Conservation (phyloP, 805 yeast species). For the Metschnikowia continentalis region DNA sequence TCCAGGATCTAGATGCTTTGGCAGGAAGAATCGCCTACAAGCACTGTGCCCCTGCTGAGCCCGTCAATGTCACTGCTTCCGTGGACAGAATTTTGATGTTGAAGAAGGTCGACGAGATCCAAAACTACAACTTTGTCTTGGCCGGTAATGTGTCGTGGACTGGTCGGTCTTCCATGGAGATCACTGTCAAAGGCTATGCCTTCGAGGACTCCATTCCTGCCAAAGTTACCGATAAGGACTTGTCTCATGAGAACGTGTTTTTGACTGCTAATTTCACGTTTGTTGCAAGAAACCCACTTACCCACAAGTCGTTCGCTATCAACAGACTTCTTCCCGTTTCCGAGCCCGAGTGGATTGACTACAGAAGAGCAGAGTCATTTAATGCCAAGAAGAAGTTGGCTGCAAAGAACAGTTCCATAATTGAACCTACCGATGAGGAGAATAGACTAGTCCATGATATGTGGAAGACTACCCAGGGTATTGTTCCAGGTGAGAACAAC, state of each 20-base stretch:
- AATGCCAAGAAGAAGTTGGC: conserved; percentile 80
- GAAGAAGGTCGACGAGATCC: conserved; percentile 75
- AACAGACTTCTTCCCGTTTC: conserved; percentile 73
- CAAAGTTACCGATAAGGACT: conserved; percentile 50
- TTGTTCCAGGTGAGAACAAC: conserved; percentile 13
- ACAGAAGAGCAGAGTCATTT: conserved; percentile 83
- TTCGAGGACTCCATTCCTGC: conserved; percentile 53
- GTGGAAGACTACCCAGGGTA: conserved; percentile 47
- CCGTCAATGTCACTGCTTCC: conserved; percentile 92
- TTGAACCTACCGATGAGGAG: conserved; percentile 66
- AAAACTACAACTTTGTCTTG: conserved; percentile 68
- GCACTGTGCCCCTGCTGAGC: conserved; percentile 93
- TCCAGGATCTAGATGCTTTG: conserved; percentile 89
- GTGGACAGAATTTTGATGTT: conserved; percentile 89
- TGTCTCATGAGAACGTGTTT: conserved; percentile 67
- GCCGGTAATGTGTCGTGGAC: conserved; percentile 96
- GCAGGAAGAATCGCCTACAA: conserved; percentile 92
- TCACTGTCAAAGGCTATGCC: conserved; percentile 83
- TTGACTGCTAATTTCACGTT: conserved; percentile 89
- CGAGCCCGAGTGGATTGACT: conserved; percentile 77
- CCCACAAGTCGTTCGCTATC: conserved; percentile 86
- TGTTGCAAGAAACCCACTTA: conserved; percentile 90
- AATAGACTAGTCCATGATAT: conserved; percentile 69
- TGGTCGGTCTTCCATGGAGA: conserved; percentile 94
- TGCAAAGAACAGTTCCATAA: conserved; percentile 59